A percentile compares a stretch with the other conserved stretches of the same genome.
Conservation (phyloP, 306 rosid genomes). For the Rubus parviflorus region DNA sequence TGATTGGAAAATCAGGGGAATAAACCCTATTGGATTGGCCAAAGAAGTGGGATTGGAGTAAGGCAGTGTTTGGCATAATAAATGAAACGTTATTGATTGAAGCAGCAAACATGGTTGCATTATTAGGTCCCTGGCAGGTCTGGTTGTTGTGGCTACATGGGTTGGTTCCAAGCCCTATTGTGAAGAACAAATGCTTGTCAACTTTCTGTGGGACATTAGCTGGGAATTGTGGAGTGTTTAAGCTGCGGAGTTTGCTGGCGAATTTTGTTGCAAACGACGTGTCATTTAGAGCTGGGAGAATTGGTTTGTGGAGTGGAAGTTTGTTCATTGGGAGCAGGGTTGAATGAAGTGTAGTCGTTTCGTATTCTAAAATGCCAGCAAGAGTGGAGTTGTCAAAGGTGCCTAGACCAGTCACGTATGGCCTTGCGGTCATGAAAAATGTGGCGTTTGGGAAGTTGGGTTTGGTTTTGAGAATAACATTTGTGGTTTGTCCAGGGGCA, state of each 20-base stretch:
- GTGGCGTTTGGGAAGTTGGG: conserved; percentile 51
- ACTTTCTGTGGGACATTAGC: conserved; percentile 65
- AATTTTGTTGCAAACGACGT: conserved; percentile 55
- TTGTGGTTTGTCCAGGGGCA: conserved; percentile 68
- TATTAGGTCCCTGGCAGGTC: conserved; percentile 60
- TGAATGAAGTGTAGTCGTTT: conserved; percentile 25
- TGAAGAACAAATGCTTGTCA: conserved; percentile 59
- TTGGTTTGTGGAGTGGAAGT: conserved; percentile 44
- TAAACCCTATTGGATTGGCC: conserved; percentile 50
- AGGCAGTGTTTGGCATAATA: conserved; percentile 45
- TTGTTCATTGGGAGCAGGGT: conserved; percentile 23
- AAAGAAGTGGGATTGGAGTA: conserved; percentile 57
- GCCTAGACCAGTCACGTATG: conserved; percentile 6
- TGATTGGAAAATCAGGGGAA: conserved; percentile 35
- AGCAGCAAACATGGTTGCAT: conserved; percentile 68
- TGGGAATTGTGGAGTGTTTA: conserved; percentile 47
- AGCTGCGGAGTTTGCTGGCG: conserved; percentile 43
- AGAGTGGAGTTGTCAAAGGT: conserved; percentile 77
- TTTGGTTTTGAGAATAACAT: conserved; percentile 58
- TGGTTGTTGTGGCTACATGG: conserved; percentile 45
- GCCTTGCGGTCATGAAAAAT: conserved; percentile 58
- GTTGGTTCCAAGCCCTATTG: conserved; percentile 57
- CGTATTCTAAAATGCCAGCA: conserved; percentile 55
- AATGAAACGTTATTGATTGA: conserved; percentile 65
- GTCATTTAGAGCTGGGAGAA: conserved; percentile 60